Evolutionary conservation across 2,329 filamentous ascomycete genomes (phyloP), one percentile per base, ranked within the genome.

Genomic region (Claviceps africana): DNA sequence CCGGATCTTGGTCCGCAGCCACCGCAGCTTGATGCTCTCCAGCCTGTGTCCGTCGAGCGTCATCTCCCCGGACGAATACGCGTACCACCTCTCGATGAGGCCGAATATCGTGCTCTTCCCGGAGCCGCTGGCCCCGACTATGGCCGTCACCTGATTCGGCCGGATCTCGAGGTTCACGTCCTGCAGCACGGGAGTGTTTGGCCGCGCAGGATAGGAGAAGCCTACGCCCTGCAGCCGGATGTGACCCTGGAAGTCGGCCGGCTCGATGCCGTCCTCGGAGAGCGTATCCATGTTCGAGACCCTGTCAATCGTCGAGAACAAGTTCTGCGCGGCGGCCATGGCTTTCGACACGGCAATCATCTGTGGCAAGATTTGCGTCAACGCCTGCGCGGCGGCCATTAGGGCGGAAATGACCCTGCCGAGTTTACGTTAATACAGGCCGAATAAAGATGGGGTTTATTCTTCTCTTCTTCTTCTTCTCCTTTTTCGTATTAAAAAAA

Each of bases 31-130:
- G 40, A 77, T 57, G 15, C 66, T 61, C n/a, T 62, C 57, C 37
- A 79, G 64, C n/a, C 70, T 62, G 25, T 65, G 61, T 1, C 65
- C 67, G 19, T 74, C 75, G 1, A 78, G 62, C 0, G 61, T 64
- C 22, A 80, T 72, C 0, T 57, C 58, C 0, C 76, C 77, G 0
- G 66, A 62, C 0, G 63, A 65, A 0, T 73, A 70, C 37, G 75
- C 67, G 56, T 83, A 85, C 70, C 82, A 83, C 6, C 82, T 64
- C 58, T 82, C 77, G 1, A 82, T 57, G 1, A 83, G 62, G 0
- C 74, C 75, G 4, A 82, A 72, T 3, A 80, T 70, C 0, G 77
- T 81, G 44, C 75, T 79, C 57, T 82, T 82, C 0, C 78, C 78
- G 4, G 70, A 77, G 0, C 80, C 80, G 25, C 75, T 79, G 2